Conservation (phyloP, 2,329 filamentous ascomycete species). For the Tolypocladium nubicola region DNA sequence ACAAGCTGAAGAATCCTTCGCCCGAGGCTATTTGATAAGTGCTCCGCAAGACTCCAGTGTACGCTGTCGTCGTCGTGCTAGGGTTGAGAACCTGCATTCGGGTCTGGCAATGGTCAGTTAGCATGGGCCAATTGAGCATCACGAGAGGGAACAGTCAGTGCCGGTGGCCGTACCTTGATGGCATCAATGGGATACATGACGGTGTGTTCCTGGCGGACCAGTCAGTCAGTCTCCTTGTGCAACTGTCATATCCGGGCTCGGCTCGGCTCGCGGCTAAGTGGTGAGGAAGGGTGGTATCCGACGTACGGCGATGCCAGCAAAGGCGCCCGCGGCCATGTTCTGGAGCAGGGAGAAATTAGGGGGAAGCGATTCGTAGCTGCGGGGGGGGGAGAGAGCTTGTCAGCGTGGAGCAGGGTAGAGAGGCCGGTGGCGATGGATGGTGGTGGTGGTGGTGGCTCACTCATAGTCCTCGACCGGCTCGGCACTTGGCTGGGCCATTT, state of each 20-base stretch:
- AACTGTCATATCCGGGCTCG: neutral
- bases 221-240: slow-evolving; percentile 6
- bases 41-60: slow-evolving; percentile 83
- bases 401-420: neutral
- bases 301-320: slow-evolving; percentile 87
- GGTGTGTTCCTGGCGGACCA: slow-evolving; percentile 67
- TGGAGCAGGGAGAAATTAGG: slow-evolving; percentile 88
- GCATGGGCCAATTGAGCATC: slow-evolving; percentile 2
- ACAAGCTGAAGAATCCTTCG: slow-evolving; percentile 84
- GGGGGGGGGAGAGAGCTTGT: neutral
- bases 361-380: slow-evolving; percentile 84
- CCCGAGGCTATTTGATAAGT: slow-evolving; percentile 84
- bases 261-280: neutral
- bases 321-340: slow-evolving; percentile 94
- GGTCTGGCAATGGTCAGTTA: slow-evolving; percentile 50
- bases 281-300: neutral
- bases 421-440: neutral
- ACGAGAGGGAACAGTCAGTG: neutral
- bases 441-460: slow-evolving; percentile 28
- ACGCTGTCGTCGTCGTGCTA: slow-evolving; percentile 65
- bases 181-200: slow-evolving; percentile 99
- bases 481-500: slow-evolving; percentile 58
- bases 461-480: slow-evolving; percentile 56
- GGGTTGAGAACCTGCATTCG: slow-evolving; percentile 96
- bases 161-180: slow-evolving; percentile 61